Conservation (phyloP, 345 rosid genomes). For the Populus alba region DNA sequence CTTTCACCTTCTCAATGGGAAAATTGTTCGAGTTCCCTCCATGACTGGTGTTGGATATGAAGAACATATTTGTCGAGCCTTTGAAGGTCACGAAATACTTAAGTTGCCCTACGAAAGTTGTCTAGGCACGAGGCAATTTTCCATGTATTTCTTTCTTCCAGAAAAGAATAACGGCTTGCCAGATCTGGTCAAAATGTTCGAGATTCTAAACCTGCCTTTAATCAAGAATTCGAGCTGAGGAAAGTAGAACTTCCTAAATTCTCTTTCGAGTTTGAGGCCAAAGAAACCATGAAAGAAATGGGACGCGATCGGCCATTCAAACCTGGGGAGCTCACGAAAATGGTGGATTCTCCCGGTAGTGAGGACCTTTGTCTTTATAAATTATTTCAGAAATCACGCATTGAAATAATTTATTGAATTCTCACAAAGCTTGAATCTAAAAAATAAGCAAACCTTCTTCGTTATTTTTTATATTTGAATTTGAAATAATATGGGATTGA, state of each 20-base stretch:
- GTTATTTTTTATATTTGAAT: no score
- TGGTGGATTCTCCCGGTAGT: conserved; percentile 6
- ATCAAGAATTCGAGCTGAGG: conserved; percentile 1
- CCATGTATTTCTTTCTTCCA: conserved; percentile 32
- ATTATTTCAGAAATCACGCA: conserved; percentile 28
- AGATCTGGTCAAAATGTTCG: conserved; percentile 11
- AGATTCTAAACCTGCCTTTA: conserved; percentile 14
- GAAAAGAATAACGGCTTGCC: conserved; percentile 13
- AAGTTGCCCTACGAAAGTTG: conserved; percentile 27
- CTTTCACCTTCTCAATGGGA: conserved; percentile 7
- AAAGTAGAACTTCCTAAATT: conserved; percentile 5
- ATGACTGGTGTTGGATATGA: conserved; percentile 12
- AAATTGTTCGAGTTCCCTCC: conserved; percentile 17
- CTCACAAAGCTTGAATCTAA: no score
- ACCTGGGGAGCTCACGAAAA: conserved; percentile 16
- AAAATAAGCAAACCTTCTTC: no score
- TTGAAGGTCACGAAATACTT: conserved; percentile 20
- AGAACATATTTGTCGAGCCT: conserved; percentile 2
- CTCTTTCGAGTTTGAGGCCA: conserved; percentile 29
- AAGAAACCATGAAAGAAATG: conserved; percentile 12
- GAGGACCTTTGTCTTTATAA: background rate
- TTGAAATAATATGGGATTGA: no score
- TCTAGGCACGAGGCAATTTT: conserved; percentile 8
- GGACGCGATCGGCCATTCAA: conserved; percentile 23
- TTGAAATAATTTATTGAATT: conserved; percentile 14